phyloP scores from a whole-genome alignment of 306 rosid species.

The Castanea sativa region DNA sequence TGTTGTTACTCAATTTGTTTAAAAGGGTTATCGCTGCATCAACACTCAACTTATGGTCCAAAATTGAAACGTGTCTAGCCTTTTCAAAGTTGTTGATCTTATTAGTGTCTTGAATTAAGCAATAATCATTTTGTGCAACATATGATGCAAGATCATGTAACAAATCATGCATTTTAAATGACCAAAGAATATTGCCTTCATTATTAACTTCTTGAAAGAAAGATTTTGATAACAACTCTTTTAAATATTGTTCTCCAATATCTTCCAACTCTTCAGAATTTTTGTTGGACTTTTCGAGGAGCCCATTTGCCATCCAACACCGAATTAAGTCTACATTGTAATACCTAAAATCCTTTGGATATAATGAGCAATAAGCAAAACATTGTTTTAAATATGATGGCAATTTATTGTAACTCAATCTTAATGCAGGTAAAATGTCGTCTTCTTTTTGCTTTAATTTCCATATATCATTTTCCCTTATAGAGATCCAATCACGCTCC shows the following conservation, averaged over 20 bases:
- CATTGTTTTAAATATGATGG: conserved; percentile 13
- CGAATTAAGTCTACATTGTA: background rate
- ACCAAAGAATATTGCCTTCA: fast-evolving
- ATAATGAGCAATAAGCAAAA: conserved; percentile 34
- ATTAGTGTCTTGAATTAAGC: background rate
- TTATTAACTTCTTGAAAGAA: background rate
- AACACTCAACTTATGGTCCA: too few relatives aligned
- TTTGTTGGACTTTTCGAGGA: background rate
- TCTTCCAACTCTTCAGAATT: conserved; percentile 17
- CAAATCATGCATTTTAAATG: conserved; percentile 24
- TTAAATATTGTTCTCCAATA: conserved; percentile 19
- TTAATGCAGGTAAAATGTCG: conserved; percentile 17
- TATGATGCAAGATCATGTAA: conserved; percentile 23
- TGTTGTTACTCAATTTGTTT: too few relatives aligned
- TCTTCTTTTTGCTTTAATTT: background rate
- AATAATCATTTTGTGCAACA: conserved; percentile 9
- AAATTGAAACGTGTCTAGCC: too few relatives aligned
- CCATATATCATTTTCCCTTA: conserved; percentile 3
- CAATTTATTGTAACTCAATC: conserved; percentile 17
- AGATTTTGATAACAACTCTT: conserved; percentile 18
- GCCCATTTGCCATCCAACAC: conserved; percentile 23
- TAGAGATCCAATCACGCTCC: conserved; percentile 15
- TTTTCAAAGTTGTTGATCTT: background rate
- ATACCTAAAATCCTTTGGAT: conserved; percentile 4
- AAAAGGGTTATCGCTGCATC: background rate